These are phyloP conservation scores for Leptodontidium sp. DNA, from an alignment of 2,329 filamentous ascomycete species.

Conservation along the genomic window DNA sequence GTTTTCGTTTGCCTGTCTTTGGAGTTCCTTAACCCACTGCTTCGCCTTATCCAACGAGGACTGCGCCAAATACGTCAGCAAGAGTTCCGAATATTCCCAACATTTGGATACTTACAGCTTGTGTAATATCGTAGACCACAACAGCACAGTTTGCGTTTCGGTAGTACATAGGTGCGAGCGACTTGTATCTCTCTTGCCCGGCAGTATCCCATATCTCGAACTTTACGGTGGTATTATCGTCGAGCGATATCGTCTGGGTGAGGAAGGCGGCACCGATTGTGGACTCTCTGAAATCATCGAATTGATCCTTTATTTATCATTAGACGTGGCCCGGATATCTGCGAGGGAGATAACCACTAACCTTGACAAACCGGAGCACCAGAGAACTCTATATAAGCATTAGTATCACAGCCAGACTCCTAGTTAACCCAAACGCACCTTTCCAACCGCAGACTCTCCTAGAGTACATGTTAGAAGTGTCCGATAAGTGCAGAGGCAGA, in stretches of 20 bases:
- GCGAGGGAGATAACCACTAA: conserved; percentile 52
- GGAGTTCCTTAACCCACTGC: conserved; percentile 98
- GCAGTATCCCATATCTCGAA: conserved; percentile 99
- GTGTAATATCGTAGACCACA: conserved; percentile 98
- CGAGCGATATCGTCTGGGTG: conserved; percentile 97
- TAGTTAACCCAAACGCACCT: conserved; percentile 65
- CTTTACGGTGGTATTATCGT: conserved; percentile 98
- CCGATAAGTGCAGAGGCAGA: conserved; percentile 11
- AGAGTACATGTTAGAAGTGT: conserved; percentile 50
- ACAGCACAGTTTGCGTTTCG: conserved; percentile 99
- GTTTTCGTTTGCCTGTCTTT: conserved; percentile 98
- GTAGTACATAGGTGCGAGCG: conserved; percentile 99
- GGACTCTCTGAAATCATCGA: conserved; percentile 71
- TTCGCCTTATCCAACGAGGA: conserved; percentile 98
- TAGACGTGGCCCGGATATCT: not conserved
- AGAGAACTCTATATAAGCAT: conserved; percentile 79
- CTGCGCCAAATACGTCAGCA: conserved; percentile 55
- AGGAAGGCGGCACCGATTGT: conserved; percentile 84
- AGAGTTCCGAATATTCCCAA: not conserved
- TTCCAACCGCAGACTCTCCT: conserved; percentile 99
- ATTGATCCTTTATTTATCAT: conserved; percentile 79
- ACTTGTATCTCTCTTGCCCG: conserved; percentile 98
- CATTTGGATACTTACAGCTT: conserved; percentile 73
- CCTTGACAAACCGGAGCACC: conserved; percentile 98
- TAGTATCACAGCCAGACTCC: conserved; percentile 31